Evolutionary conservation across 208 protist genomes (phyloP), one percentile per base, ranked within the genome.

Genomic region (Leptomonas pyrrhocoris): DNA sequence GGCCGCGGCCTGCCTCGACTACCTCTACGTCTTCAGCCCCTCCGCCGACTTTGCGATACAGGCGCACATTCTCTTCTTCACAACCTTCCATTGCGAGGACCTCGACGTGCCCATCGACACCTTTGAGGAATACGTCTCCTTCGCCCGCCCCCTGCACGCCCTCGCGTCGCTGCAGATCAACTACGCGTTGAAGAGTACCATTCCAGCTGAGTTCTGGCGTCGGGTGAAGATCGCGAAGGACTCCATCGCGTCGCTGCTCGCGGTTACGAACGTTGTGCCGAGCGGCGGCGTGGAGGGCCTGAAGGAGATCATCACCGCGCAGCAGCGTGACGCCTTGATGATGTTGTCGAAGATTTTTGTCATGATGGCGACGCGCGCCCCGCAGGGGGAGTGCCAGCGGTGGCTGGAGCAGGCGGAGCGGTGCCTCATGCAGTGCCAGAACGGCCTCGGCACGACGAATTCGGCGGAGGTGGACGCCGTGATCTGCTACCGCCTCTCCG

Each of bases 41-140:
- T 85, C 75, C 12, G 84, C 81, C 21, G 85, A 92, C 62, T 80
- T 82, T 48, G 84, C 85, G 45, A 85, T 93, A 21, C 81, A 90
- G 66, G 78, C 86, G 31, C 88, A 96, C 79, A 77, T 92, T 13
- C 83, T 90, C 63, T 96, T 92, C 62, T 94, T 88, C 80, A 87
- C 81, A 36, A 84, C 81, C 27, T 96, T 90, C 62, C 73, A 89
- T 70, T 93, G 81, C 67, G 84, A 94, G 64, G 83, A 93, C 59
- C 83, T 94, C 40, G 88, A 93, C 43, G 91, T 85, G 5, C 81
- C 85, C 25, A 92, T 94, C 45, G 81, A 79, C 51, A 91, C 86
- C 28, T 83, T 96, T 13, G 88, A 93, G 57, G 88, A 96, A 73
- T 96, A 94, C 75, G 87, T 93, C 31, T 79, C 84, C 51, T 92